Evolutionary conservation across 2,329 filamentous ascomycete genomes (phyloP), one percentile per base, ranked within the genome.

Genomic region (Ophiostoma populinum): DNA sequence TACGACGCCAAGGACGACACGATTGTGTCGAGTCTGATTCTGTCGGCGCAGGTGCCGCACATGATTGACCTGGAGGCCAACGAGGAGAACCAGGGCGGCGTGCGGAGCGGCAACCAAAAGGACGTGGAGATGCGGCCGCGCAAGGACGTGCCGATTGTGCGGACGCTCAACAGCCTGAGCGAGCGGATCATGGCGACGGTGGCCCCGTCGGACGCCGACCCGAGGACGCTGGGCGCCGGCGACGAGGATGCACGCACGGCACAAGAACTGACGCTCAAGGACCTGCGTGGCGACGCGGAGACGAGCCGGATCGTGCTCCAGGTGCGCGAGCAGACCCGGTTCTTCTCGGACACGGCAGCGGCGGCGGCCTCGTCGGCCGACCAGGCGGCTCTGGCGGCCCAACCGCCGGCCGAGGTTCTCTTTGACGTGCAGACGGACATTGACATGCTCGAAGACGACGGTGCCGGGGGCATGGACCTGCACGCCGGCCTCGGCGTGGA

Each of bases 21-120:
- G 21, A 53, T 60, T 15, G 56, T 59, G 30, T 56, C 63, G 9
- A 66, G 60, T 48, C 65, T 63, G 43, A 61, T 71, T 32, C 59
- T 69, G 43, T 60, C 75, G 4, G 61, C 75, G 22, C 69, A 77
- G 37, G 73, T 98, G 15, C 86, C 90, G 1, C 75, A 86, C 47
- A 86, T 92, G 43, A 86, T 98, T 46, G 80, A 98, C 51, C 57
- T 98, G 18, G 82, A 87, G 50, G 90, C 79, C 20, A 98, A 98
- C 49, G 90, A 95, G 56, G 81, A 90, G 53, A 87, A 98, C 48
- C 76, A 92, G 53, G 92, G 85, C 46, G 81, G 86, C 35, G 71
- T 77, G 48, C 76, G 68, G 47, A 58, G 67, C 41, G 90, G 90
- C 33, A 95, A 98, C 52, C 67, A 78, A 35, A 83, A 87, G 37